These are phyloP conservation scores for Rubus idaeus DNA, from an alignment of 306 rosid genomes.

Conservation along the genomic window DNA sequence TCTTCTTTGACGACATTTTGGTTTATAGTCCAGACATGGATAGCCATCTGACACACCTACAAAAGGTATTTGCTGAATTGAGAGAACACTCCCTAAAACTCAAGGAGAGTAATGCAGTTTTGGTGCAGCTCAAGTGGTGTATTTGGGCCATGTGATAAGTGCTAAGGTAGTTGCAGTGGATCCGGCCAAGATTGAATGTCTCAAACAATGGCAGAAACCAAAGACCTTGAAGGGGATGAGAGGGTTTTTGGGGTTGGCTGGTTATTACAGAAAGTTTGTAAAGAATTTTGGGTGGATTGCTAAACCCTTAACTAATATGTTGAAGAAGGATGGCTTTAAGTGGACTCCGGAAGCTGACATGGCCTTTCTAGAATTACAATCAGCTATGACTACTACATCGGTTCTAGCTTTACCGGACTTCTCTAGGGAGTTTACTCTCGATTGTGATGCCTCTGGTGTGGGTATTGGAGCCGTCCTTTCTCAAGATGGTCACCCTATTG, in stretches of 20 bases:
- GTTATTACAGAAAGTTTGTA: not conserved
- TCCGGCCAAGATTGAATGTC: not conserved
- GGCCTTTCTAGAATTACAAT: not conserved
- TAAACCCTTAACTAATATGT: not conserved
- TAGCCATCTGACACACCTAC: accelerated
- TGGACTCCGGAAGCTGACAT: not conserved
- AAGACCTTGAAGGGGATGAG: not conserved
- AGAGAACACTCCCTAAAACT: accelerated
- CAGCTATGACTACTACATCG: not conserved
- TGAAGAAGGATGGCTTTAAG: not conserved
- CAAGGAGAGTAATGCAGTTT: accelerated
- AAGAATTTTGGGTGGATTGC: not conserved
- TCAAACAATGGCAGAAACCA: not conserved
- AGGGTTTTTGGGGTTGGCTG: not conserved
- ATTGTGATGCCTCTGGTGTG: not conserved
- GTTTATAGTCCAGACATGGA: accelerated
- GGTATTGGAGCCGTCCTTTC: not conserved
- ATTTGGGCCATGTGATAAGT: not conserved
- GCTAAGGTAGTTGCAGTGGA: not conserved
- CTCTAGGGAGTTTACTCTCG: not conserved
- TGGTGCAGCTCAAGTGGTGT: accelerated
- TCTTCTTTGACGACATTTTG: not conserved
- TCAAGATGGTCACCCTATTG: not conserved
- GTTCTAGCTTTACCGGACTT: not conserved
- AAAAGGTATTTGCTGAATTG: accelerated